These are phyloP conservation scores for Penicillium paneum DNA, from an alignment of 2,329 filamentous ascomycete species.

Conservation along the genomic window DNA sequence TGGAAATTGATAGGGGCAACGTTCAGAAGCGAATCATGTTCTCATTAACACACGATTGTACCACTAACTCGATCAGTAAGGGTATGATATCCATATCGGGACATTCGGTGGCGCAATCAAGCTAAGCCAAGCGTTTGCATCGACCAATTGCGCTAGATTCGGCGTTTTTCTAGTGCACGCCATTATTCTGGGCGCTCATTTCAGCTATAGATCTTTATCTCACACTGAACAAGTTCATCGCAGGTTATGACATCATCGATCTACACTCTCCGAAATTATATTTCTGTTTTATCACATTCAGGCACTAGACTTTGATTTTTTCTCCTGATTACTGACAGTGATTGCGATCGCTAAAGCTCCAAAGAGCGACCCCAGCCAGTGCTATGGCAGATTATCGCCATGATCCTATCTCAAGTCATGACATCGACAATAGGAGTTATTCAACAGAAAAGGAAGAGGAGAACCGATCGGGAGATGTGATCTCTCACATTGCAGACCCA, in stretches of 20 bases:
- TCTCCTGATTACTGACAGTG: neutral
- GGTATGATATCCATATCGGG: neutral
- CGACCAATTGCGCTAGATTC: neutral
- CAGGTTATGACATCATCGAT: neutral
- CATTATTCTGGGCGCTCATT: neutral
- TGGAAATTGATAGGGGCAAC: too few relatives aligned
- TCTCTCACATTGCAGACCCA: conserved; percentile 3
- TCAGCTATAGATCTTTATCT: too few relatives aligned
- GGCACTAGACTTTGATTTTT: too few relatives aligned
- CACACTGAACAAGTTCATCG: neutral
- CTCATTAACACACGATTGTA: neutral
- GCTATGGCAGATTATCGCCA: neutral
- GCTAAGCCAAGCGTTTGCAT: neutral
- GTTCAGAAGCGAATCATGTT: neutral
- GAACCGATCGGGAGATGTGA: neutral
- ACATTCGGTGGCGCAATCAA: neutral
- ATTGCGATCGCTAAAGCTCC: neutral
- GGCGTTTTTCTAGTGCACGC: neutral
- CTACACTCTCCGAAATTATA: neutral
- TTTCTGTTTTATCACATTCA: neutral
- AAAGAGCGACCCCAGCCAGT: neutral
- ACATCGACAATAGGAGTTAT: neutral
- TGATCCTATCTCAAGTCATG: too few relatives aligned
- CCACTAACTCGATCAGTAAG: neutral
- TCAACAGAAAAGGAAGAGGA: neutral